These are phyloP conservation scores for Pestalotiopsis sp. DNA, from an alignment of 2,329 filamentous ascomycete species.

Conservation along the genomic window DNA sequence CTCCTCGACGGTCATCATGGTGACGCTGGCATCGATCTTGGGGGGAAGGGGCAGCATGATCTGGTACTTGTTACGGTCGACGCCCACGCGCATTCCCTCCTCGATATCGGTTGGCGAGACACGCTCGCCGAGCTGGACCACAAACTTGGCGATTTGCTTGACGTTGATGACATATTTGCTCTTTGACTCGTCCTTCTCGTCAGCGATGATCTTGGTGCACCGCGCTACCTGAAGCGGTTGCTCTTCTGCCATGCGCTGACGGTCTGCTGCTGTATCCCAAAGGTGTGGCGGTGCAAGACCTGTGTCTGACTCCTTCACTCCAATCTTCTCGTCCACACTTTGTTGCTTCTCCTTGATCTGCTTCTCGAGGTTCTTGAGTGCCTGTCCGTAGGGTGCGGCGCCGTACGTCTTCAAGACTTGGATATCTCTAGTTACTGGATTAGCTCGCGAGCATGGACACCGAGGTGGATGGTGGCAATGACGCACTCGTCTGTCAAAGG, in stretches of 20 bases:
- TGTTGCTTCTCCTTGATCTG: slow-evolving; percentile 99
- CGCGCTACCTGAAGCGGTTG: slow-evolving; percentile 96
- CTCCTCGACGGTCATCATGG: slow-evolving; percentile 99
- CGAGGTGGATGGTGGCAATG: slow-evolving; percentile 33
- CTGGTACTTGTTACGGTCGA: slow-evolving; percentile 99
- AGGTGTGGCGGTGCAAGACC: slow-evolving; percentile 97
- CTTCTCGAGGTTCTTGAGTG: slow-evolving; percentile 96
- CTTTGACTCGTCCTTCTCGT: slow-evolving; percentile 95
- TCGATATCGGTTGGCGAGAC: slow-evolving; percentile 99
- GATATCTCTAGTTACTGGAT: slow-evolving; percentile 76
- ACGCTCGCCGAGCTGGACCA: slow-evolving; percentile 94
- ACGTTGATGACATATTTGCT: slow-evolving; percentile 99
- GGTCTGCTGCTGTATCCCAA: slow-evolving; percentile 97
- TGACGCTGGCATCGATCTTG: slow-evolving; percentile 98
- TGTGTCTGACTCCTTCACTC: slow-evolving; percentile 95
- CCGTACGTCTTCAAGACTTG: slow-evolving; percentile 99
- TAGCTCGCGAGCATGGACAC: slow-evolving; percentile 20
- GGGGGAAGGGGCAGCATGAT: slow-evolving; percentile 94
- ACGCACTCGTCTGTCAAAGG: slow-evolving; percentile 89
- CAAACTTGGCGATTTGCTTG: slow-evolving; percentile 99
- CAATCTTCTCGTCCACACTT: slow-evolving; percentile 98
- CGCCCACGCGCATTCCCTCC: slow-evolving; percentile 97
- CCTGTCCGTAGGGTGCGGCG: slow-evolving; percentile 90
- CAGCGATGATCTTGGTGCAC: slow-evolving; percentile 98
- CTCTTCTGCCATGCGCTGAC: slow-evolving; percentile 98